phyloP scores from a whole-genome alignment of 805 yeast genomes.

The Blastobotrys peoriensis region DNA sequence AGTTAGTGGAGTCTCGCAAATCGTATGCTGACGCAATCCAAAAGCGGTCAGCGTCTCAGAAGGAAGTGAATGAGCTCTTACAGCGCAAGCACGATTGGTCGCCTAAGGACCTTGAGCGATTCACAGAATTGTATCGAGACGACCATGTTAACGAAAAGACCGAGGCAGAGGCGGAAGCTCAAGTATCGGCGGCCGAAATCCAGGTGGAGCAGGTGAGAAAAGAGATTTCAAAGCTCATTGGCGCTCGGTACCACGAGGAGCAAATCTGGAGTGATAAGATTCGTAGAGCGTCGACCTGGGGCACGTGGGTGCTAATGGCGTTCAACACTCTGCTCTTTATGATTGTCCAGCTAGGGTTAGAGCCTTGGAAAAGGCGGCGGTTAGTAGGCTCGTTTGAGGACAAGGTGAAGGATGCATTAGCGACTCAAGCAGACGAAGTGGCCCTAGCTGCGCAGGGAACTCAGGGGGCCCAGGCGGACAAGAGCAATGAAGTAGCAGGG shows the following conservation, averaged over 20 bases:
- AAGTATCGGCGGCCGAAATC: constrained; percentile 50
- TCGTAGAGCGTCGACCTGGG: constrained; percentile 92
- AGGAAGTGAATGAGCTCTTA: constrained; percentile 77
- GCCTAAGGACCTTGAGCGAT: constrained; percentile 70
- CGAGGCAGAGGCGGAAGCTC: constrained; percentile 47
- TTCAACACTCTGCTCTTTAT: constrained; percentile 72
- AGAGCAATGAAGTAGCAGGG: background rate
- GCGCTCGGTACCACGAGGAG: constrained; percentile 91
- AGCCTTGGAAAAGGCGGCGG: constrained; percentile 87
- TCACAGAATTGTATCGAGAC: constrained; percentile 71
- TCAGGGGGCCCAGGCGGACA: constrained; percentile 6
- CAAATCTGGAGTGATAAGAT: constrained; percentile 98
- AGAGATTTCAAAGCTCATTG: constrained; percentile 64
- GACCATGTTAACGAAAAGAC: constrained; percentile 68
- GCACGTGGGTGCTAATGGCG: constrained; percentile 86
- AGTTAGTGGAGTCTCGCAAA: constrained; percentile 44
- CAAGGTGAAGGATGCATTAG: constrained; percentile 48
- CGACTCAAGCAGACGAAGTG: background rate
- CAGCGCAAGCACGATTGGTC: constrained; percentile 84
- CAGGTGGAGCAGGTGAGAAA: constrained; percentile 64
- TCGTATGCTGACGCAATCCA: constrained; percentile 56
- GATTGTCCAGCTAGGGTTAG: constrained; percentile 78
- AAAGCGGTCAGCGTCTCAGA: constrained; percentile 63
- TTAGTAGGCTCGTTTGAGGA: constrained; percentile 79
- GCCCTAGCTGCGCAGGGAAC: too few relatives aligned